Conservation (phyloP, 1,139 yeast genomes). For the Scheffersomyces insectosa region DNA sequence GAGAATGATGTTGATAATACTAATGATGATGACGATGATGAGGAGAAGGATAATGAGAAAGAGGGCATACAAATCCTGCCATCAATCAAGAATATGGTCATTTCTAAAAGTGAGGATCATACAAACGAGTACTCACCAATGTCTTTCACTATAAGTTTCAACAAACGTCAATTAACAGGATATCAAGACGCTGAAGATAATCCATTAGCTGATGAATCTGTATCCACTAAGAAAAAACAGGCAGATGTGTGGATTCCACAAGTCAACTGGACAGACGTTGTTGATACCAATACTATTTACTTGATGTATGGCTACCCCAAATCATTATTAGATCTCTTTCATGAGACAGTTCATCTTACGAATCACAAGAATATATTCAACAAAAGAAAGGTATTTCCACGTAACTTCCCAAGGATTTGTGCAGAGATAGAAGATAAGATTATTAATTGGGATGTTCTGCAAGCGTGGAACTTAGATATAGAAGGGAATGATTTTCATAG, state of each 20-base stretch:
- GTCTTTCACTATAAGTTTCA: conserved; percentile 27
- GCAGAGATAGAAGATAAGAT: conserved; percentile 55
- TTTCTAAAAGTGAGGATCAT: conserved; percentile 7
- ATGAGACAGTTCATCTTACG: conserved; percentile 46
- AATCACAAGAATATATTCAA: conserved; percentile 54
- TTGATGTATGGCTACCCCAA: conserved; percentile 51
- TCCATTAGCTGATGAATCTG: not conserved
- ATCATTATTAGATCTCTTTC: conserved; percentile 44
- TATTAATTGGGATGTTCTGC: conserved; percentile 43
- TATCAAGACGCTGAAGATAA: conserved; percentile 6
- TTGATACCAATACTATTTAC: conserved; percentile 27
- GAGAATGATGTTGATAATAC: conserved; percentile 18
- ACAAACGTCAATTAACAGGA: conserved; percentile 13
- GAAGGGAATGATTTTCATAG: conserved; percentile 32
- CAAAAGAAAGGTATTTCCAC: conserved; percentile 45
- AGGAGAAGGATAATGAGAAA: conserved; percentile 4
- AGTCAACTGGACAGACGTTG: conserved; percentile 4
- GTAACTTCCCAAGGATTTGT: conserved; percentile 56
- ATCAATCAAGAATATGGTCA: conserved; percentile 16
- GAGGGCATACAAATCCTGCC: conserved; percentile 17
- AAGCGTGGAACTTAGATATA: conserved; percentile 39
- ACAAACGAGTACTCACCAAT: conserved; percentile 17
- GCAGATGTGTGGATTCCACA: not conserved
- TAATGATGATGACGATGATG: conserved; percentile 13
- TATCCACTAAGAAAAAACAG: not conserved